A percentile compares a stretch with the other conserved stretches of the same genome.
phyloP scores from a whole-genome alignment of 2,329 filamentous ascomycete genomes.

The Aspergillus pseudoglaucus region DNA sequence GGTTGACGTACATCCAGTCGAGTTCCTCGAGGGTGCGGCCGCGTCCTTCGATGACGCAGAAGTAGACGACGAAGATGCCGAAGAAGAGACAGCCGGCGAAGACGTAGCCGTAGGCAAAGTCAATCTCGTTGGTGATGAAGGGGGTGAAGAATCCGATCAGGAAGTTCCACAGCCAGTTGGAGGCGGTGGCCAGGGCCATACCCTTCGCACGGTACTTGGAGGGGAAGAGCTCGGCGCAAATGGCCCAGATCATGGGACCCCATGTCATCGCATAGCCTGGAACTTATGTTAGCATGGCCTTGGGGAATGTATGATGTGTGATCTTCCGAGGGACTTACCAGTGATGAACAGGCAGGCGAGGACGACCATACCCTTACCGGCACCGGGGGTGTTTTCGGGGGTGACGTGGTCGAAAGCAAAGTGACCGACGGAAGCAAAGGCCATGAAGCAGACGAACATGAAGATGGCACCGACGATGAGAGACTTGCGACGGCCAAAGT shows the following conservation, averaged over 20 bases:
- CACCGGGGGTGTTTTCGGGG: slow-evolving; percentile 39
- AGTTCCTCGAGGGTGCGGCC: slow-evolving; percentile 67
- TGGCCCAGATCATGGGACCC: slow-evolving; percentile 54
- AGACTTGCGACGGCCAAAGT: slow-evolving; percentile 61
- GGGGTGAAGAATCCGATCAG: slow-evolving; percentile 69
- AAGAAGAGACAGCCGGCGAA: slow-evolving; percentile 66
- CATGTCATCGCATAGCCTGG: slow-evolving; percentile 63
- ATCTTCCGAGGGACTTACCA: no score
- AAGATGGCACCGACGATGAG: slow-evolving; percentile 60
- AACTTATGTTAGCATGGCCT: no score
- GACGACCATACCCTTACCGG: slow-evolving; percentile 63
- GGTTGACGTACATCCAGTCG: slow-evolving; percentile 64
- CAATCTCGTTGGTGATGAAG: slow-evolving; percentile 65
- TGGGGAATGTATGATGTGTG: no score
- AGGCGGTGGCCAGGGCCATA: slow-evolving; percentile 71
- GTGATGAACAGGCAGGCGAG: slow-evolving; percentile 67
- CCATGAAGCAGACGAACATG: slow-evolving; percentile 59
- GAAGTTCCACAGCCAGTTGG: slow-evolving; percentile 73
- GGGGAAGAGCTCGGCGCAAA: slow-evolving; percentile 40
- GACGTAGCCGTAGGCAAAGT: slow-evolving; percentile 69
- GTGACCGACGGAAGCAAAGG: slow-evolving; percentile 56
- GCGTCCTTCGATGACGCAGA: slow-evolving; percentile 69
- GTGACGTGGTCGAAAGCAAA: slow-evolving; percentile 32
- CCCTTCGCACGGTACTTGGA: slow-evolving; percentile 59
- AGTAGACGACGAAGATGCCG: slow-evolving; percentile 58